These are phyloP conservation scores for Crithidia mellificae DNA, from an alignment of 208 protist species.

Conservation along the genomic window DNA sequence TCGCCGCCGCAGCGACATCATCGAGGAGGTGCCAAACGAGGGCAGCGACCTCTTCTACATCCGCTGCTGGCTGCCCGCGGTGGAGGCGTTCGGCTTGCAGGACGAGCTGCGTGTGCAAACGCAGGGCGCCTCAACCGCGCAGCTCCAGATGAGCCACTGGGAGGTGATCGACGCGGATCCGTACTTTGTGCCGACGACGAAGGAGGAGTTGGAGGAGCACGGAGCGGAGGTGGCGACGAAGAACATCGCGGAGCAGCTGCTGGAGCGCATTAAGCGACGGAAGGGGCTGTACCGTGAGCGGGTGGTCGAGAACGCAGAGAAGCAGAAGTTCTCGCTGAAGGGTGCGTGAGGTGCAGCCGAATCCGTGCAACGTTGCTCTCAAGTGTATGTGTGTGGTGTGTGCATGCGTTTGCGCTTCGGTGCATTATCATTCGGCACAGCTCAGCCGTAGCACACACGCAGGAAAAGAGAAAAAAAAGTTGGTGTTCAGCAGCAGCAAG, in stretches of 20 bases:
- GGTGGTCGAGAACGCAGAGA: constrained; percentile 86
- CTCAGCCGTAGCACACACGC: too few relatives aligned
- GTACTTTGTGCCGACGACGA: constrained; percentile 95
- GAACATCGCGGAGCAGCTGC: constrained; percentile 85
- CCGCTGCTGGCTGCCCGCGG: constrained; percentile 94
- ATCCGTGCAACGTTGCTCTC: too few relatives aligned
- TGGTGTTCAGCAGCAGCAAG: too few relatives aligned
- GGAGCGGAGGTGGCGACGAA: constrained; percentile 89
- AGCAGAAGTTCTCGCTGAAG: constrained; percentile 91
- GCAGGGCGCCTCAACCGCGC: constrained; percentile 94
- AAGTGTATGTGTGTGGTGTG: not conserved
- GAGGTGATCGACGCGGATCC: constrained; percentile 94
- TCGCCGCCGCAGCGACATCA: constrained; percentile 89
- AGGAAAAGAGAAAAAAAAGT: too few relatives aligned
- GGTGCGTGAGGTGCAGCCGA: constrained; percentile 54
- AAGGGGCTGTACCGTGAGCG: constrained; percentile 85
- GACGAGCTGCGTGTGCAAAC: constrained; percentile 94
- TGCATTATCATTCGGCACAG: too few relatives aligned
- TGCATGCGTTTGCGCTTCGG: not conserved
- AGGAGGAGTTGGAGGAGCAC: constrained; percentile 97
- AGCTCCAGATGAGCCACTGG: constrained; percentile 96
- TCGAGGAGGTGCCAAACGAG: constrained; percentile 96
- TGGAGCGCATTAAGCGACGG: constrained; percentile 84
- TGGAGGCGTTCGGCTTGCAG: constrained; percentile 97
- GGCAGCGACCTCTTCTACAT: constrained; percentile 97